phyloP scores from a whole-genome alignment of 441 rosid species.

The Aquilaria agallochum region DNA sequence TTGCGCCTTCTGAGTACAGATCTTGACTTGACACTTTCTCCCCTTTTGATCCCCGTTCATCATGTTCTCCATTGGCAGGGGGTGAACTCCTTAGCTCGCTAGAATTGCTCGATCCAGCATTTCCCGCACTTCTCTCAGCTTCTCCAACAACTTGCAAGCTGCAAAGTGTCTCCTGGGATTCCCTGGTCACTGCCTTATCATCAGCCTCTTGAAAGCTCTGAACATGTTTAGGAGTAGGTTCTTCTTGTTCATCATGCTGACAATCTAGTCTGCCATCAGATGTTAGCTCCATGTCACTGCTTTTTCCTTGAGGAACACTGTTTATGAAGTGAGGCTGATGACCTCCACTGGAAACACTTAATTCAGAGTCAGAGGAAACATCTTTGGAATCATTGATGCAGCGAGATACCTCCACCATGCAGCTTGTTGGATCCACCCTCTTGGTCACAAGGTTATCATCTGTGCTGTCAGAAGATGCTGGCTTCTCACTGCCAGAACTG shows the following conservation, averaged over 20 bases:
- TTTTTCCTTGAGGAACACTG: constrained; percentile 29
- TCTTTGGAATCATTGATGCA: constrained; percentile 46
- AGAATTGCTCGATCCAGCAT: constrained; percentile 20
- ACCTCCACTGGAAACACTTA: constrained; percentile 36
- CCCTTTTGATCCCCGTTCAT: constrained; percentile 19
- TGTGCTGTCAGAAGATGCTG: constrained; percentile 46
- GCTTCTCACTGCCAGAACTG: constrained; percentile 32
- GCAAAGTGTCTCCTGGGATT: constrained; percentile 25
- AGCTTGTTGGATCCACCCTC: constrained; percentile 66
- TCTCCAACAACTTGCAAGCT: constrained; percentile 26
- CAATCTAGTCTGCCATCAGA: constrained; percentile 21
- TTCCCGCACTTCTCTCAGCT: constrained; percentile 25
- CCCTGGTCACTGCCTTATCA: constrained; percentile 23
- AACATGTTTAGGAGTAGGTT: constrained; percentile 25
- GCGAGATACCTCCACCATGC: constrained; percentile 34
- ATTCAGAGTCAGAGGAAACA: constrained; percentile 46
- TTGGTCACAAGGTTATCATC: constrained; percentile 66
- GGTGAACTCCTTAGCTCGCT: constrained; percentile 20
- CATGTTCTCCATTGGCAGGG: constrained; percentile 24
- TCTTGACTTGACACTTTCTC: constrained; percentile 26
- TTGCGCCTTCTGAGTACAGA: constrained; percentile 25
- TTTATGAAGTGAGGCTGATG: constrained; percentile 28
- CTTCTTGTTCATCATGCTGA: constrained; percentile 30
- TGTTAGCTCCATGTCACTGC: constrained; percentile 20
- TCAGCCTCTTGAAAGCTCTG: constrained; percentile 32